Percentiles rank a stretch among this genome's conserved stretches.
Evolutionary conservation across 164 flowering plant genomes (phyloP).

Genomic region (Chloranthus sessilifolius): DNA sequence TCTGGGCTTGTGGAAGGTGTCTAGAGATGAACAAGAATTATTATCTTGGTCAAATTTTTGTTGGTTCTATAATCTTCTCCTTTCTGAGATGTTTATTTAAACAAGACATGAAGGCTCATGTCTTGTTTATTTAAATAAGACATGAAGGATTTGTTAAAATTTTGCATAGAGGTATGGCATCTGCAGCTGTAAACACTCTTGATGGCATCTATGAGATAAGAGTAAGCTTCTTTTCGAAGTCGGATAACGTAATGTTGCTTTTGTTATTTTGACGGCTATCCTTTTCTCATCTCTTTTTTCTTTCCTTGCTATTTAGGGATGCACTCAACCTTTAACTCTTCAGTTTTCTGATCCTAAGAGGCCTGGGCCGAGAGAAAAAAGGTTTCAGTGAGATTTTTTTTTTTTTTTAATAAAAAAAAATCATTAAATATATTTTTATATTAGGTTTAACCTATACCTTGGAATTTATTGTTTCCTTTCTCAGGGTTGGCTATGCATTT

Average conservation of each 20-base stretch:
- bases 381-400: constrained; percentile 47
- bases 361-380: constrained; percentile 79
- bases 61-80: neutral
- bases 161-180: constrained; percentile 77
- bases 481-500: constrained; percentile 56
- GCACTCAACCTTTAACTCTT: constrained; percentile 87
- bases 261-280: too few species aligned
- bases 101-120: constrained; percentile 1
- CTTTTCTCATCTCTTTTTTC: too few species aligned
- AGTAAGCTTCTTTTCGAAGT: constrained; percentile 32
- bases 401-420: too few species aligned
- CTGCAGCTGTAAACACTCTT: constrained; percentile 74
- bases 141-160: constrained; percentile 69
- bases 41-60: neutral
- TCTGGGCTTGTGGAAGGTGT: constrained; percentile 96
- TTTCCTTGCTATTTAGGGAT: constrained; percentile 64
- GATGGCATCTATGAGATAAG: constrained; percentile 70
- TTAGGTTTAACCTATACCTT: too few species aligned
- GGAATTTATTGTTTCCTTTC: too few species aligned
- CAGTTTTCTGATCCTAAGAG: constrained; percentile 98
- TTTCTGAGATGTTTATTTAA: too few species aligned
- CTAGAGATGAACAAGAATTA: constrained; percentile 71
- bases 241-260: neutral
- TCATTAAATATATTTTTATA: too few species aligned
- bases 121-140: constrained; percentile 8